Evolutionary conservation across 1,139 yeast genomes (phyloP).

Genomic region (Magnusiomyces ingens): DNA sequence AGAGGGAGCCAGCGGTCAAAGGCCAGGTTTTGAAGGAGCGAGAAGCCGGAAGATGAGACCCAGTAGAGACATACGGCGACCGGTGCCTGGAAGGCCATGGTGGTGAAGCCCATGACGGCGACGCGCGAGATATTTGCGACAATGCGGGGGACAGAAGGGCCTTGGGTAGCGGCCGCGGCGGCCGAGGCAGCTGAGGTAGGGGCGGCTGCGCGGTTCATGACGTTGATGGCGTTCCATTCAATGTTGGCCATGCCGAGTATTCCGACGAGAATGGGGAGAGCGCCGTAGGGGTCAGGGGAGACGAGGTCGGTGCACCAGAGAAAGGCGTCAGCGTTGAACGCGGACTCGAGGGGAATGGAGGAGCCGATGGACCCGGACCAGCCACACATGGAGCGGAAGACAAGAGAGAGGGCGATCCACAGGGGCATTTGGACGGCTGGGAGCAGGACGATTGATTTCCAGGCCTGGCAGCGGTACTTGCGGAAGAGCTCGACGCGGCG

Average conservation of each 20-base stretch:
- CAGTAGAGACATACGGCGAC: constrained; percentile 74
- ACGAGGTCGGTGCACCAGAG: constrained; percentile 59
- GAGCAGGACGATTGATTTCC: constrained; percentile 62
- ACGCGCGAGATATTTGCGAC: constrained; percentile 61
- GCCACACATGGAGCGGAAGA: constrained; percentile 70
- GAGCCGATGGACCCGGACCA: constrained; percentile 41
- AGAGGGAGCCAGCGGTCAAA: constrained; percentile 61
- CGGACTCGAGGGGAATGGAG: constrained; percentile 47
- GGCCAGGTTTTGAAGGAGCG: constrained; percentile 66
- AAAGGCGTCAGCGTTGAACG: constrained; percentile 42
- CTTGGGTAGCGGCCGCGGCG: constrained; percentile 28
- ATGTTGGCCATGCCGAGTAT: constrained; percentile 64
- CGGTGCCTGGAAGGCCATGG: constrained; percentile 80
- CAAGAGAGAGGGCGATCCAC: constrained; percentile 76
- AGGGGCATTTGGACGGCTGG: constrained; percentile 82
- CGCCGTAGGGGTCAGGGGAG: constrained; percentile 52
- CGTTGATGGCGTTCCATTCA: constrained; percentile 66
- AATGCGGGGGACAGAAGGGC: constrained; percentile 54
- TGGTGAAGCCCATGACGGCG: constrained; percentile 75
- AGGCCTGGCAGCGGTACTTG: constrained; percentile 60
- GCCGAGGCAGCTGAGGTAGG: constrained; percentile 24
- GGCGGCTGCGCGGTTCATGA: constrained; percentile 38
- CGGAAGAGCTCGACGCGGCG: constrained; percentile 66
- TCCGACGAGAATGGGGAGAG: constrained; percentile 68
- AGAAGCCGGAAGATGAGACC: constrained; percentile 75